Conservation (phyloP, 2,329 filamentous ascomycete genomes). For the Microascus cirrosus region DNA sequence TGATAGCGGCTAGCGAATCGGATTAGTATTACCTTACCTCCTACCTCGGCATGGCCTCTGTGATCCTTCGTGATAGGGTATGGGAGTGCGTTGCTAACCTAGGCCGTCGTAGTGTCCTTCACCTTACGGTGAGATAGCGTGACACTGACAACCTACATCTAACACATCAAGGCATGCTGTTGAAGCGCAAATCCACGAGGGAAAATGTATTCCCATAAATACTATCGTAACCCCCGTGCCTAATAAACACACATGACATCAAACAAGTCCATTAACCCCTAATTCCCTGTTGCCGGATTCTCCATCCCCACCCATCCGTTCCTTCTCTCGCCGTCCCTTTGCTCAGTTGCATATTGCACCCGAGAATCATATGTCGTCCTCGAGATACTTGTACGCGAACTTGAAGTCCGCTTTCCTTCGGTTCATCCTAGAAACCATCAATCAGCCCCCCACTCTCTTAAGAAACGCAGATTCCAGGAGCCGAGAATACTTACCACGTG, state of each 20-base stretch:
- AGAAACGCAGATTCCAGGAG: neutral
- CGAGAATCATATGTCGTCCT: constrained; percentile 68
- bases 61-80: too few relatives aligned
- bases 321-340: neutral
- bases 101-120: too few relatives aligned
- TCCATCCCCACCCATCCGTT: neutral
- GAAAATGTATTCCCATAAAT: too few relatives aligned
- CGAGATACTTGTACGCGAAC: constrained; percentile 94
- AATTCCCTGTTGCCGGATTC: neutral
- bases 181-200: too few relatives aligned
- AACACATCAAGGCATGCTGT: too few relatives aligned
- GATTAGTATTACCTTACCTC: too few relatives aligned
- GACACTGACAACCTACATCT: too few relatives aligned
- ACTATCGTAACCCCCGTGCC: neutral
- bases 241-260: neutral
- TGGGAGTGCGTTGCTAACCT: too few relatives aligned
- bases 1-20: too few relatives aligned
- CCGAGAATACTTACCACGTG: constrained; percentile 65
- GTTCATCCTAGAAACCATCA: constrained; percentile 76
- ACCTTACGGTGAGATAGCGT: too few relatives aligned
- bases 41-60: too few relatives aligned
- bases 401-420: constrained; percentile 95
- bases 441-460: neutral
- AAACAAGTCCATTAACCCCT: neutral
- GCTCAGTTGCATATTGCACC: neutral